Evolutionary conservation across 2,329 filamentous ascomycete species (phyloP).

Genomic region (Colletotrichum australisinense): DNA sequence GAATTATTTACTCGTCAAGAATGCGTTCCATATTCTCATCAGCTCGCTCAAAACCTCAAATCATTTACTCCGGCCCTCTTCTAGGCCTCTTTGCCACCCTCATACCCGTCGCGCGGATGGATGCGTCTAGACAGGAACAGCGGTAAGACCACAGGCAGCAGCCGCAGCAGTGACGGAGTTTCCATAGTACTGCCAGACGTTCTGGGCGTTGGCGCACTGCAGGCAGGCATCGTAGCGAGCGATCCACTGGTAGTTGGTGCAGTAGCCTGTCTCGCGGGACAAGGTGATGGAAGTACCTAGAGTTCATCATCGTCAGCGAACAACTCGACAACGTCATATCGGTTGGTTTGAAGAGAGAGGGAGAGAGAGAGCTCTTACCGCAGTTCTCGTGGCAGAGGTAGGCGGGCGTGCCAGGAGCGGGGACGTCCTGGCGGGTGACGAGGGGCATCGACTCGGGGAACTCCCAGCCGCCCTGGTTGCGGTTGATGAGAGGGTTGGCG

Average conservation of each 20-base stretch:
- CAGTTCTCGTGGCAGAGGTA: conserved; percentile 64
- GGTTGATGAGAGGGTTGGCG: conserved; percentile 31
- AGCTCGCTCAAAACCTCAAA: not conserved
- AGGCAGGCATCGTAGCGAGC: conserved; percentile 51
- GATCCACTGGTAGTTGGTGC: conserved; percentile 42
- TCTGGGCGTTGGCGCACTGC: conserved; percentile 53
- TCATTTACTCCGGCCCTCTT: not conserved
- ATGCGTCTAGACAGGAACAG: not conserved
- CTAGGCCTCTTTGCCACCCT: not conserved
- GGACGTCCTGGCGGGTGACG: conserved; percentile 52
- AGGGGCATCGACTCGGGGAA: conserved; percentile 47
- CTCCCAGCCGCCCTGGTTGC: conserved; percentile 38
- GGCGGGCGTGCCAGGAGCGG: conserved; percentile 40
- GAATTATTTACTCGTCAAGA: not conserved
- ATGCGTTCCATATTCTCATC: not conserved
- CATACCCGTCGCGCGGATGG: not conserved
- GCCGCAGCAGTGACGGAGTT: conserved; percentile 50
- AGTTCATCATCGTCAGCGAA: not conserved
- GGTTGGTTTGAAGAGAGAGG: no score
- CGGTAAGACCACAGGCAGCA: conserved; percentile 45
- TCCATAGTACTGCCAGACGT: conserved; percentile 59
- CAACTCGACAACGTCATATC: no score
- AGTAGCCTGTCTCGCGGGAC: conserved; percentile 45
- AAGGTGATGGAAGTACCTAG: conserved; percentile 48
- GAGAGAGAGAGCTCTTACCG: conserved; percentile 47